Evolutionary conservation across 2,329 filamentous ascomycete genomes (phyloP).

Genomic region (Cladosporium sp.): DNA sequence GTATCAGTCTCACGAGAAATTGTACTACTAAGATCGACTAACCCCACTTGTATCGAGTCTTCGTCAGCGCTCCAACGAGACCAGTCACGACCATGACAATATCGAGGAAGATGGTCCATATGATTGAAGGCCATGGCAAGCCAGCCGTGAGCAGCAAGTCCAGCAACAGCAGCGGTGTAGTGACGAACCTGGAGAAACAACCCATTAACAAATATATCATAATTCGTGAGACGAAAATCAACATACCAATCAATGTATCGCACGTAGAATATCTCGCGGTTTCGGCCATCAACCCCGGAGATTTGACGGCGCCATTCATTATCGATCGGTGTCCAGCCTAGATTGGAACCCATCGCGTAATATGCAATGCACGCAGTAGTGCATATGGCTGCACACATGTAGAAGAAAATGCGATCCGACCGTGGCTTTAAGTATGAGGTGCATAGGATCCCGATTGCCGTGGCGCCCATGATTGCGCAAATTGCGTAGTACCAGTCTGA

Average conservation of each 20-base stretch:
- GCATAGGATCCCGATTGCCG: slow-evolving; percentile 48
- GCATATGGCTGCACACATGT: slow-evolving; percentile 52
- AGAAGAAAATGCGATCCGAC: slow-evolving; percentile 54
- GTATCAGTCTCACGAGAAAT: neutral
- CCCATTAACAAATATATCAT: neutral
- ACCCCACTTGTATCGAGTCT: slow-evolving; percentile 60
- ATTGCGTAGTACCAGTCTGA: slow-evolving; percentile 61
- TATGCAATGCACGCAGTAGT: slow-evolving; percentile 56
- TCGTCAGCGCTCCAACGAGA: slow-evolving; percentile 58
- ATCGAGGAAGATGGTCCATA: slow-evolving; percentile 57
- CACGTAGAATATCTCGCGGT: slow-evolving; percentile 59
- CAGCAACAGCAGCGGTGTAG: slow-evolving; percentile 59
- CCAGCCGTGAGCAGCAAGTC: slow-evolving; percentile 58
- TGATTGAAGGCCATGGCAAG: slow-evolving; percentile 57
- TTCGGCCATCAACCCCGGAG: slow-evolving; percentile 43
- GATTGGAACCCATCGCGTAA: slow-evolving; percentile 59
- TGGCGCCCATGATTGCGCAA: slow-evolving; percentile 51
- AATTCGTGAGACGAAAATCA: neutral
- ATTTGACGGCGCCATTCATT: slow-evolving; percentile 50
- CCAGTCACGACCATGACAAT: slow-evolving; percentile 60
- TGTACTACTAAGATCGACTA: slow-evolving; percentile 32
- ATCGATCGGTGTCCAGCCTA: slow-evolving; percentile 57
- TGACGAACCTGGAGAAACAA: slow-evolving; percentile 22
- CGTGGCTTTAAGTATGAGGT: slow-evolving; percentile 48
- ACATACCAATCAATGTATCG: slow-evolving; percentile 58